phyloP scores from a whole-genome alignment of 192 early-diverging fungal genomes.

The Helicostylum pulchrum region DNA sequence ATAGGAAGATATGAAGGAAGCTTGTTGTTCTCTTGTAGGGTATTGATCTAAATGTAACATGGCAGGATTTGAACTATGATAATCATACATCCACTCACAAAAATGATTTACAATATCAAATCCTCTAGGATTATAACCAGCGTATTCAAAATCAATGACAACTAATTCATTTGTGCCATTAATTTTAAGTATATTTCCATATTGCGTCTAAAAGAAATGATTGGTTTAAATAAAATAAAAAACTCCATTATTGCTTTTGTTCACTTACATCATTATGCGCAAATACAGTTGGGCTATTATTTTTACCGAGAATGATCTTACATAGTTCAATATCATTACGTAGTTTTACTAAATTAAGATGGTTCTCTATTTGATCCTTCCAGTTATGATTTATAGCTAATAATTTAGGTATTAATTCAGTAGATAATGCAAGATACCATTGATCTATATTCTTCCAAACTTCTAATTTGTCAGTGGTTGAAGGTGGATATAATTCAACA shows the following conservation, averaged over 20 bases:
- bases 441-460: conserved; percentile 66
- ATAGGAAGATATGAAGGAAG: conserved; percentile 64
- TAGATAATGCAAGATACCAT: conserved; percentile 44
- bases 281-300: conserved; percentile 73
- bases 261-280: conserved; percentile 79
- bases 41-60: conserved; percentile 42
- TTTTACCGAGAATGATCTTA: conserved; percentile 32
- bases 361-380: conserved; percentile 15
- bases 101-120: conserved; percentile 85
- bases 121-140: conserved; percentile 74
- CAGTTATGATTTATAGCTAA: conserved; percentile 2
- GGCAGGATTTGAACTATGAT: conserved; percentile 54
- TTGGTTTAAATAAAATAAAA: conserved; percentile 3
- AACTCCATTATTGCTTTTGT: neutral
- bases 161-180: conserved; percentile 59
- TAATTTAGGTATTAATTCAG: conserved; percentile 12
- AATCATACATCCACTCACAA: conserved; percentile 83
- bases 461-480: conserved; percentile 45
- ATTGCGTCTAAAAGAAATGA: conserved; percentile 57
- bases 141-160: conserved; percentile 80
- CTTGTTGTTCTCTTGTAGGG: conserved; percentile 58
- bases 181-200: conserved; percentile 79
- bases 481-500: conserved; percentile 59
- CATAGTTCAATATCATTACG: conserved; percentile 45
- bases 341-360: conserved; percentile 50